Base-by-base conservation (phyloP, 2,329 filamentous ascomycete species). In the Colletotrichum sidae region DNA sequence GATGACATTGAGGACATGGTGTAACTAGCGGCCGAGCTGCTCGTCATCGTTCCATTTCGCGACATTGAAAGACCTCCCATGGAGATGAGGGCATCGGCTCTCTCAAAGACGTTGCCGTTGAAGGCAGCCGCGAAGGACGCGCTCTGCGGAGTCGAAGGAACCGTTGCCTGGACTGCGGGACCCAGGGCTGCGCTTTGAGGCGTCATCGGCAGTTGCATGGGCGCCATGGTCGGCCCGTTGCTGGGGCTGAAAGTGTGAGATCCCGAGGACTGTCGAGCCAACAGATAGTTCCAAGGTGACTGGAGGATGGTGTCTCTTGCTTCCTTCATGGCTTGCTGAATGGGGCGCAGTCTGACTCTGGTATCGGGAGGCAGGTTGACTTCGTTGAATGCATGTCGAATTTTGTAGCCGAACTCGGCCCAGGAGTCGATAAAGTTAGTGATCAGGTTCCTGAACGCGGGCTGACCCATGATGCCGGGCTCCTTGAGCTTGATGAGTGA, bases 181-280 rank as follows among this genome's bases (percentile, higher is more conserved):
- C 94, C 95, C 6, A 97, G 83, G 2, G 94, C 94, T 13, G 94
- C 94, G 71, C 92, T 96, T 67, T 97, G 86, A 8, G 95, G 94
- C 1, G 94, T 97, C 72, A 96, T 93, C 8, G 94, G 94, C 42
- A 94, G 70, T 56, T 79, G 78, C 42, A 75, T 72, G 70, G 15
- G 74, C 63, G 59, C 75, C 68, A 81, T 73, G 58, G 75, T 72
- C 12, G 67, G 73, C 12, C 69, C 65, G 8, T 65, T 64, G 15
- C 68, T 67, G 8, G 71, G 65, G 44, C 71, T 70, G 42, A 69
- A 69, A 6, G 54, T 66, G 55, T 52, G 68, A n/a, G 61, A 46
- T 13, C 46, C 56, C 7, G 50, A 58, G 6, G 65, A 65, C 55
- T 76, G 75, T 42, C 74, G 74, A 25, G 25, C 25, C 56, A 78